Evolutionary conservation across 345 rosid species (phyloP).

Genomic region (Excoecaria agallocha): DNA sequence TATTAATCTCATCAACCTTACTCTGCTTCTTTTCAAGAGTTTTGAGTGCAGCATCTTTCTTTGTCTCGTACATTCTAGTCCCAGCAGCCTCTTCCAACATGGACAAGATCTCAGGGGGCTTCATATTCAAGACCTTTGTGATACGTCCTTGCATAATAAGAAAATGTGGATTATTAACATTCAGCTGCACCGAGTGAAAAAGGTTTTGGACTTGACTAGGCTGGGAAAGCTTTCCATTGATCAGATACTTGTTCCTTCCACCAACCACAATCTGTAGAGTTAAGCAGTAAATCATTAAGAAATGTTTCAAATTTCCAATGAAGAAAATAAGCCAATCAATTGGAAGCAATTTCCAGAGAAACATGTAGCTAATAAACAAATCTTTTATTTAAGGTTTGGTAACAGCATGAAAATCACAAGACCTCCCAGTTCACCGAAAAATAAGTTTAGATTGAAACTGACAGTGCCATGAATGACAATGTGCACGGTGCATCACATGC

Average conservation of each 20-base stretch:
- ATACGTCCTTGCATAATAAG: conserved; percentile 99
- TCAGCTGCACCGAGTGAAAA: conserved; percentile 95
- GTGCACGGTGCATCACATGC: background rate
- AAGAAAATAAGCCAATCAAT: background rate
- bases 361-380: background rate
- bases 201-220: conserved; percentile 91
- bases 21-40: conserved; percentile 94
- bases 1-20: conserved; percentile 92
- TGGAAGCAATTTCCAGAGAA: background rate
- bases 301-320: background rate
- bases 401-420: background rate
- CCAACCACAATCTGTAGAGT: conserved; percentile 83
- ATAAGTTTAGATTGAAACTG: background rate
- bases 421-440: background rate
- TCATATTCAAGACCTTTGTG: conserved; percentile 95
- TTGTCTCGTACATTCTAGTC: conserved; percentile 96
- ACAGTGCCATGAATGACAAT: background rate
- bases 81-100: conserved; percentile 99
- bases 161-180: conserved; percentile 95
- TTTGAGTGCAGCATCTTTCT: conserved; percentile 83
- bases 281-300: background rate
- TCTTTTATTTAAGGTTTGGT: background rate
- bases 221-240: conserved; percentile 72
- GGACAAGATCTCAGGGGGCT: conserved; percentile 92
- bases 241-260: conserved; percentile 77